Percentiles rank a stretch among this genome's conserved stretches.
Conservation (phyloP, 2,329 filamentous ascomycete species). For the Colletotrichum horii region DNA sequence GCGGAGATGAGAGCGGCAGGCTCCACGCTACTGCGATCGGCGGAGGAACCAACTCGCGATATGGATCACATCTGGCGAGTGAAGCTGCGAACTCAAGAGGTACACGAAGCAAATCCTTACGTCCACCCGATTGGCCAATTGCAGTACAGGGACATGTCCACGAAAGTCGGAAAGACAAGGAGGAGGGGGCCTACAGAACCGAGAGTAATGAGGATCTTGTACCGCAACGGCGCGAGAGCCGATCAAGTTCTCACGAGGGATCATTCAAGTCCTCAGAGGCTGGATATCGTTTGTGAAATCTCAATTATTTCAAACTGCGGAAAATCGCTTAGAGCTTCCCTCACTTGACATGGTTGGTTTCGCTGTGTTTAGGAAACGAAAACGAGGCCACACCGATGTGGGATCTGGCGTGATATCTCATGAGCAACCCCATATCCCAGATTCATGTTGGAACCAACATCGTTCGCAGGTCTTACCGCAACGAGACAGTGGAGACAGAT, state of each 20-base stretch:
- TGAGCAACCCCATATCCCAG: neutral
- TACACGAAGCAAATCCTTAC: neutral
- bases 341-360: neutral
- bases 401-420: neutral
- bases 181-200: neutral
- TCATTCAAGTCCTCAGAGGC: neutral
- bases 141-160: neutral
- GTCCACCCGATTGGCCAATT: neutral
- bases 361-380: neutral
- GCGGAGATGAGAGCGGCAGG: neutral
- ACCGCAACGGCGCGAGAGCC: neutral
- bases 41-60: neutral
- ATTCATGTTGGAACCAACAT: neutral
- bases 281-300: neutral
- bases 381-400: neutral
- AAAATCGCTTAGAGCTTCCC: neutral
- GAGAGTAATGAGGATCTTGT: neutral
- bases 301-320: accelerated
- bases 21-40: neutral
- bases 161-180: neutral
- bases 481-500: neutral
- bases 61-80: neutral
- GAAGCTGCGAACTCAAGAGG: neutral
- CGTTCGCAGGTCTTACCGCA: neutral
- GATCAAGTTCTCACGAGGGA: neutral